Evolutionary conservation across 225 moss, liverwort and hornwort genomes (phyloP), one percentile per base, ranked within the genome.

Genomic region (Rhytidiadelphus loreus): DNA sequence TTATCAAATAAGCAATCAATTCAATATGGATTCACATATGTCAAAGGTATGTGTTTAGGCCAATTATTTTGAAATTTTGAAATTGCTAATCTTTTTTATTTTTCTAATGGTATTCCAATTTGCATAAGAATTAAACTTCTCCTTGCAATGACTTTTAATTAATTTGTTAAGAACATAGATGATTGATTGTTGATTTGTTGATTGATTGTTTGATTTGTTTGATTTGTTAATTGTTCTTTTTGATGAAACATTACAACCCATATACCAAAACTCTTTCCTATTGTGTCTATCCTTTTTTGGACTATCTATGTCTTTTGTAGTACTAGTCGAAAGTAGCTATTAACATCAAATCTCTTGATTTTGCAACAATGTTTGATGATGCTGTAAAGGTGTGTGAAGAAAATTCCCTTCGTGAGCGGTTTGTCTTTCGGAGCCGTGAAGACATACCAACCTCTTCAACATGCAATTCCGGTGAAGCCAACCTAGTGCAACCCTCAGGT

Each of bases 141-240:
- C 3, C 1, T 60, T 2, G 48, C 26, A 46, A 19, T 13, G 12
- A 1, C 1, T 1, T 70, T 13, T 4, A 37, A 13, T 37, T 39
- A 12, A 55, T 39, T 66, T 68, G 5, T 0, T 28, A 6, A 66
- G 3, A 83, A n/a, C 0, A 12, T 8, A 37, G 8, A 19, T 14
- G 13, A 7, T 26, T 60, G 7, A 25, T 44, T 46, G 26, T 4
- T 61, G 1, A 46, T 74, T 60, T 26, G 1, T 25, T 44, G 13
- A 48, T 60, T 19, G 9, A 60, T 1, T 2, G 20, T 5, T 26
- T 18, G 3, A 73, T 60, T n/a, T n/a, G n/a, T n/a, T n/a, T n/a
- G n/a, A 41, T 44, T 33, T 71, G 5, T 23, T 33, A 61, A 37
- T 37, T 48, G 7, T 74, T 26, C 3, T 26, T 71, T 2, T 24